Evolutionary conservation across 441 rosid genomes (phyloP).

Genomic region (Adansonia grandidieri): DNA sequence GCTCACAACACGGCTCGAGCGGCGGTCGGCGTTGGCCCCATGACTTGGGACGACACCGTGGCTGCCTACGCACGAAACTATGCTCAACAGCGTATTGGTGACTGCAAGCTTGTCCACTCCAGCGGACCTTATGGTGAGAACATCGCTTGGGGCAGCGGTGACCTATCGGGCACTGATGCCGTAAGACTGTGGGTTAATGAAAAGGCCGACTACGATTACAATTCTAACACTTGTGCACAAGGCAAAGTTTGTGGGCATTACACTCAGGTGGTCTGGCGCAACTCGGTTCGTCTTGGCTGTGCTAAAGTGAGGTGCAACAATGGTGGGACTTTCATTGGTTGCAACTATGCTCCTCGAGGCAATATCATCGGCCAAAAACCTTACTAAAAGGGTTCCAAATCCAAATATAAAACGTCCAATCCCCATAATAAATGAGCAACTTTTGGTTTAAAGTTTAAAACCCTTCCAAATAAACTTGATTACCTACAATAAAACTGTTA

Average conservation of each 20-base stretch:
- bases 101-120: constrained; percentile 53
- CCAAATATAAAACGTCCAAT: not conserved
- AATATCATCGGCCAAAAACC: constrained; percentile 46
- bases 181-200: constrained; percentile 56
- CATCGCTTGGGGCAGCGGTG: constrained; percentile 45
- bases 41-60: constrained; percentile 48
- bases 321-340: constrained; percentile 45
- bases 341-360: constrained; percentile 54
- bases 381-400: constrained; percentile 27
- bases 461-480: not conserved
- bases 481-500: not conserved
- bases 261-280: constrained; percentile 59
- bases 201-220: constrained; percentile 44
- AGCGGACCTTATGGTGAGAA: constrained; percentile 60
- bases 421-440: not conserved
- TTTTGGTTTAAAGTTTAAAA: not conserved
- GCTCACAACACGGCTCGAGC: constrained; percentile 59
- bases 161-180: constrained; percentile 42
- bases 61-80: constrained; percentile 57
- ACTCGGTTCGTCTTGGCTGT: constrained; percentile 50
- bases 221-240: constrained; percentile 42
- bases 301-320: constrained; percentile 51
- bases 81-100: constrained; percentile 35
- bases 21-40: constrained; percentile 39
- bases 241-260: constrained; percentile 53